Evolutionary conservation across 2,329 filamentous ascomycete species (phyloP), one percentile per base, ranked within the genome.

Genomic region (Cladosporium sphaerospermum): DNA sequence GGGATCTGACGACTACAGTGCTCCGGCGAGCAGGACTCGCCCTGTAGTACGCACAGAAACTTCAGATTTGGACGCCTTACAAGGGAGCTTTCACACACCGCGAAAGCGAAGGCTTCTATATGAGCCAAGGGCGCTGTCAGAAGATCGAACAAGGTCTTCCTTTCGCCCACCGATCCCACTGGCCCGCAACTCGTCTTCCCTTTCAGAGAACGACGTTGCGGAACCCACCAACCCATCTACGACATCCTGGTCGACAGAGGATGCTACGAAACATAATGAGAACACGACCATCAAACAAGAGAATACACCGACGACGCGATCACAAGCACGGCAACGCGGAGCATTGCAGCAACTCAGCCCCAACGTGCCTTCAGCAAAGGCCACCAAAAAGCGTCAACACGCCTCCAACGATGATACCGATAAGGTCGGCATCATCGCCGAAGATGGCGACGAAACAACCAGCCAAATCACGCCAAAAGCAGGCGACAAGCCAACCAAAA

Each of bases 11-110:
- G 63, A 60, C 8, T 56, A 50, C 45, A 71, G 69, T 45, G 73
- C 71, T 54, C 65, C 69, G 18, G 62, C 50, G 31, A 16, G 32
- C 8, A 45, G 41, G 11, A 34, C 54, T n/a, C 61, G 56, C 9
- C 56, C 65, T 3, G 45, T 64, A 14, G 41, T 61, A 4, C 67
- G 67, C 9, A 69, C 62, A 7, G 69, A 73, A 52, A 74, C 71
- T 2, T 69, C 75, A 32, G 74, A 77, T 59, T 65, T 77, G 2
- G 74, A 77, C 55, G 67, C 67, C 16, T 43, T 54, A 32, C 36
- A 39, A 32, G 51, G 51, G 14, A 46, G 19, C 19, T 47, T 46
- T 16, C 36, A 47, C 16, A 53, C 51, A 23, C 51, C 51, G 8
- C 51, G 43, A 33, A 53, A 47, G 39, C 28, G 51, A 13, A 42